A percentile compares a stretch with the other conserved stretches of the same genome.
These are phyloP conservation scores for Musa balbisiana DNA, from an alignment of 202 grass and related monocot genomes.

Conservation along the genomic window DNA sequence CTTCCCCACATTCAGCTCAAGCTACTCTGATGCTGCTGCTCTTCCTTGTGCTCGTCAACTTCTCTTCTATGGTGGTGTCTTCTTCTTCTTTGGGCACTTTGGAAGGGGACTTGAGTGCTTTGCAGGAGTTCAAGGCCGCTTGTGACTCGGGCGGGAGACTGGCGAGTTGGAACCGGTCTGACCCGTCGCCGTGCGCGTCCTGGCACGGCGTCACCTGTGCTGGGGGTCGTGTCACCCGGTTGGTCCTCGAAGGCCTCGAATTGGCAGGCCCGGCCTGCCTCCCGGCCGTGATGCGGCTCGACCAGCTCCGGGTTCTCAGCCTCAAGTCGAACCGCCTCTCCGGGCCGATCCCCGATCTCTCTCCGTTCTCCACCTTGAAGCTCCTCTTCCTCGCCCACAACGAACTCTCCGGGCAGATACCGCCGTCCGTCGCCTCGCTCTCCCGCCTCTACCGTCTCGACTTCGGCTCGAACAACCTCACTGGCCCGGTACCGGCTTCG, in stretches of 20 bases:
- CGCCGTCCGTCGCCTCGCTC: slow-evolving; percentile 35
- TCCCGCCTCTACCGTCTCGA: slow-evolving; percentile 67
- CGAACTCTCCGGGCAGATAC: slow-evolving; percentile 44
- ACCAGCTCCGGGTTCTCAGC: slow-evolving; percentile 67
- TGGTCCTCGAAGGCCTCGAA: slow-evolving; percentile 59
- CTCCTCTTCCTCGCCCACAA: slow-evolving; percentile 69
- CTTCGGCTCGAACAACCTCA: slow-evolving; percentile 55
- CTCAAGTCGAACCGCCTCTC: slow-evolving; percentile 59
- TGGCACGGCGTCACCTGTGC: slow-evolving; percentile 62
- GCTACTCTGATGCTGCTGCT: too few relatives aligned
- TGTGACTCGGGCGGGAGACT: slow-evolving; percentile 37
- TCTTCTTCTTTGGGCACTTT: slow-evolving; percentile 38
- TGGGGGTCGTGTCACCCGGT: slow-evolving; percentile 55
- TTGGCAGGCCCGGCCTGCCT: slow-evolving; percentile 40
- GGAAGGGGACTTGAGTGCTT: slow-evolving; percentile 38
- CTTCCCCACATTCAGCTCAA: too few relatives aligned
- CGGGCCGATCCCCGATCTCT: slow-evolving; percentile 60
- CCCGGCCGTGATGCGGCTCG: slow-evolving; percentile 32
- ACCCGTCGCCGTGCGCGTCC: slow-evolving; percentile 33
- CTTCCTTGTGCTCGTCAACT: too few relatives aligned
- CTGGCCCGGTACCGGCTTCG: slow-evolving; percentile 45
- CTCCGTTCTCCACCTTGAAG: slow-evolving; percentile 50
- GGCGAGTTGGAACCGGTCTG: slow-evolving; percentile 44
- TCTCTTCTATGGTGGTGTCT: background rate
- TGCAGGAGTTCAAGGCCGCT: slow-evolving; percentile 42